Base-by-base conservation (phyloP, 2,329 filamentous ascomycete genomes). In the Exophiala calicioides region DNA sequence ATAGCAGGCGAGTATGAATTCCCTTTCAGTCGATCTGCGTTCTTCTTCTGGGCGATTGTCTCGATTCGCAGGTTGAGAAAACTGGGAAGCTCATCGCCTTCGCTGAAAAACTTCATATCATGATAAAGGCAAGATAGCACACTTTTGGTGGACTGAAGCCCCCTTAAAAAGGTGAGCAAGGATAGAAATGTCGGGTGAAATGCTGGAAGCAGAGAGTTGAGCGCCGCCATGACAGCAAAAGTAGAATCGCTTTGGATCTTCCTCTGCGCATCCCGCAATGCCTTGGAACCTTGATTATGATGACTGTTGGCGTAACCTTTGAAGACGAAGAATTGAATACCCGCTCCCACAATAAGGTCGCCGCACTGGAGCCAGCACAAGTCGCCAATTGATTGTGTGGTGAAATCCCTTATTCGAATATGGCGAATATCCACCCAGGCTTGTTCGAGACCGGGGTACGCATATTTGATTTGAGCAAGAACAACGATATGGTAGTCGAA, bases 281-380 rank as follows among this genome's bases (percentile, higher is more conserved):
- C 30, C 34, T 29, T 35, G 7, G 52, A 36, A 29, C 34, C 23
- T 29, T 51, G 24, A 19, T 55, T 55, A 34, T 55, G 52, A 40
- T 52, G 42, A 29, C 40, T 55, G 12, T 27, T 44, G 21, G 52
- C 48, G 19, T 46, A 55, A 10, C 52, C 50, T 58, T 88, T 86
- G 62, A 90, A 85, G 5, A 95, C 76, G 64, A 95, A 90, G 9
- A 98, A 74, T 62, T 96, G 90, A 62, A 95, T 95, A 0, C 93
- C 93, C 5, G 90, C 83, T 1, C 90, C 90, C 45, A 97, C 84
- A 4, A 95, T 84, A 9, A 98, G 76, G 60, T 90, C 84, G 1
- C 90, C 91, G 60, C 87, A 84, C 20, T 84, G 82, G 9, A 96
- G 73, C 93, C 93, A 98, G 12, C 88, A 88, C 1, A 90, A 94